Conservation (phyloP, 139 green algal species). For the Chlorella sorokiniana region DNA sequence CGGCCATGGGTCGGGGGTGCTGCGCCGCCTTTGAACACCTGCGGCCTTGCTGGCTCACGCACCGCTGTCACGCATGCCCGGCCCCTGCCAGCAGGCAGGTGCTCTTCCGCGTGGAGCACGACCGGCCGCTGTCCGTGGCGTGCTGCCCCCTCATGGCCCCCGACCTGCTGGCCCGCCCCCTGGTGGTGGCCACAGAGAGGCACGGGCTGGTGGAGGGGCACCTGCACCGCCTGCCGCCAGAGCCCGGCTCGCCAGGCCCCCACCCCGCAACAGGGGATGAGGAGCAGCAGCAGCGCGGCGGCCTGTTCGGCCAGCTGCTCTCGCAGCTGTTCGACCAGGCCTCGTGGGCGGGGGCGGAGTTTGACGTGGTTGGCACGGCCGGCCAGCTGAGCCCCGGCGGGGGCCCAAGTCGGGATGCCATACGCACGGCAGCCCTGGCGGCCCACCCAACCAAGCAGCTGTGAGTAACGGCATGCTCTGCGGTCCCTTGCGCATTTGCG, state of each 20-base stretch:
- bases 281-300: slow-evolving; percentile 25
- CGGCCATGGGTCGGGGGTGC: neutral
- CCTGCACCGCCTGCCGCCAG: slow-evolving; percentile 6
- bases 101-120: slow-evolving; percentile 46
- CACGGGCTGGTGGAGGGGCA: slow-evolving; percentile 51
- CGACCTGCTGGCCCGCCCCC: slow-evolving; percentile 38
- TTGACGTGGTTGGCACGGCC: slow-evolving; percentile 2
- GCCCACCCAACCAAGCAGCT: slow-evolving; percentile 39
- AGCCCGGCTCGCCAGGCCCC: slow-evolving; percentile 6
- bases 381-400: neutral
- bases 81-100: slow-evolving; percentile 9
- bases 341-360: slow-evolving; percentile 18
- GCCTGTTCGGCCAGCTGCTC: slow-evolving; percentile 33
- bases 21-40: too few species aligned
- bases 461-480: neutral
- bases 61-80: neutral
- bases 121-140: slow-evolving; percentile 46
- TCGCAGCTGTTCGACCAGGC: slow-evolving; percentile 50
- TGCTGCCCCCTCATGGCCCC: slow-evolving; percentile 40
- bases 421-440: slow-evolving; percentile 22
- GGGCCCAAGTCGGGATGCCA: neutral
- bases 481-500: neutral
- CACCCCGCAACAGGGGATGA: neutral
- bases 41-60: neutral
- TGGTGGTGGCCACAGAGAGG: slow-evolving; percentile 41